Percentiles rank a stretch among this genome's conserved stretches.
Evolutionary conservation across 768 basidiomycete genomes (phyloP).

Genomic region (Mycena alexandri): DNA sequence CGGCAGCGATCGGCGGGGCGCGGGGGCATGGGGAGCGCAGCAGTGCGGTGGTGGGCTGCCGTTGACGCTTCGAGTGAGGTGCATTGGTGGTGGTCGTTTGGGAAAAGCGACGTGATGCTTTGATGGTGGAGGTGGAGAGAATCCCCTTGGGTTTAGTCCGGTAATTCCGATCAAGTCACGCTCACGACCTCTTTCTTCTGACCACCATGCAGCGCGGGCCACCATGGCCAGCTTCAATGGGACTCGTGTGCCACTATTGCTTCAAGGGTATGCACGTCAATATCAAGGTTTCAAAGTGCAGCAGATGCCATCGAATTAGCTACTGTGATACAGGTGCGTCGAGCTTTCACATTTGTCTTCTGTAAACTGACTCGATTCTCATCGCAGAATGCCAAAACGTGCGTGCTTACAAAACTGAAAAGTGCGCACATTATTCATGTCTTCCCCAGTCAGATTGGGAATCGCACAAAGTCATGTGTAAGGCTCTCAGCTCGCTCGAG

Average conservation of each 20-base stretch:
- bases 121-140: no score
- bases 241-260: constrained; percentile 26
- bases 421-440: constrained; percentile 17
- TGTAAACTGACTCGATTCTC: constrained; percentile 24
- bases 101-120: no score
- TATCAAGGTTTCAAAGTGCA: constrained; percentile 23
- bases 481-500: constrained; percentile 26
- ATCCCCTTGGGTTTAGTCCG: neutral
- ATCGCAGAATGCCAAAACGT: constrained; percentile 28
- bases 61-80: no score
- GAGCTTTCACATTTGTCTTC: constrained; percentile 25
- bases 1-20: no score
- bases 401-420: constrained; percentile 28
- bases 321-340: constrained; percentile 25
- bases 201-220: constrained; percentile 20
- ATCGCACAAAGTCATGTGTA: constrained; percentile 23
- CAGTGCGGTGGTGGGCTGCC: no score
- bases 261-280: constrained; percentile 23
- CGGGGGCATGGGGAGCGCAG: no score
- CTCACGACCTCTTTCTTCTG: constrained; percentile 24
- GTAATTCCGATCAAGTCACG: constrained; percentile 27
- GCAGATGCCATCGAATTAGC: constrained; percentile 26
- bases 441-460: constrained; percentile 23
- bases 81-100: no score
- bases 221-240: constrained; percentile 25